Percentiles rank a stretch among this genome's conserved stretches.
Evolutionary conservation across 176 grass and related monocot species (phyloP).

Genomic region (Neostapfia colusana): DNA sequence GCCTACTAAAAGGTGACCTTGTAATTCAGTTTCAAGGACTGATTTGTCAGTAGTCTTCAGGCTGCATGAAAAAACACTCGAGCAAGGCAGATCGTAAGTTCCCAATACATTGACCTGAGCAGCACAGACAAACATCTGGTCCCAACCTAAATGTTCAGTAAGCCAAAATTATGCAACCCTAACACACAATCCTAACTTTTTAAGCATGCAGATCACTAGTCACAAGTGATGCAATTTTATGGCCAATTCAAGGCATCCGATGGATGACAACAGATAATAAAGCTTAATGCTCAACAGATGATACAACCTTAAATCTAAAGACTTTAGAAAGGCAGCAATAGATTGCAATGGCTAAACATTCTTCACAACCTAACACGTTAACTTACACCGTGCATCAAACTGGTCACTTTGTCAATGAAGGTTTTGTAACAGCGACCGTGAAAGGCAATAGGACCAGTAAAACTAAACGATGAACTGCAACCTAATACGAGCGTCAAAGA

Average conservation of each 20-base stretch:
- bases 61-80: not conserved
- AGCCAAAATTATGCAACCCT: not conserved
- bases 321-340: not conserved
- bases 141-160: not conserved
- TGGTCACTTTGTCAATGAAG: too few relatives aligned
- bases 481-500: not conserved
- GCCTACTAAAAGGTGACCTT: not conserved
- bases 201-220: not conserved
- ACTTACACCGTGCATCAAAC: too few relatives aligned
- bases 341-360: not conserved
- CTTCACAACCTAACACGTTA: not conserved
- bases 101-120: too few relatives aligned
- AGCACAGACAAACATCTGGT: not conserved
- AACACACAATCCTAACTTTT: not conserved
- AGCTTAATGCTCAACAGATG: not conserved
- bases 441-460: too few relatives aligned
- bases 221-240: not conserved
- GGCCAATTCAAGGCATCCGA: not conserved
- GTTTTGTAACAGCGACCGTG: too few relatives aligned
- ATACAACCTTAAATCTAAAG: not conserved
- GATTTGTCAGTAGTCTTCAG: too few relatives aligned
- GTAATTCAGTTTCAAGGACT: not conserved
- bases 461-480: too few relatives aligned
- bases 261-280: not conserved
- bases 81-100: too few relatives aligned